Base-by-base conservation (phyloP, 2,329 filamentous ascomycete species). In the Scolecobasidium constrictum region DNA sequence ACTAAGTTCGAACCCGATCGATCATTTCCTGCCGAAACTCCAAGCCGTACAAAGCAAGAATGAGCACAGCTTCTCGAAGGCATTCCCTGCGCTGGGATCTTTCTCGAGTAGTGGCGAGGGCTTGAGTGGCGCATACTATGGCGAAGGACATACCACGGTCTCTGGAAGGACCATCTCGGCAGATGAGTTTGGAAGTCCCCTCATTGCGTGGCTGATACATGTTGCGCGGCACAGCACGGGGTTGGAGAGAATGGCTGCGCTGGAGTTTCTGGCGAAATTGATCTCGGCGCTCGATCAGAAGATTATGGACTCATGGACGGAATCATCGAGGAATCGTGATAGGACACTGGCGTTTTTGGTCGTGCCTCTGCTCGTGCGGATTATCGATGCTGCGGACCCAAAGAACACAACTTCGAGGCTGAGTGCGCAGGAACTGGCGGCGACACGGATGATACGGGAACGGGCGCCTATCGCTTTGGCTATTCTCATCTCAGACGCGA, bases 401-500 rank as follows among this genome's bases (percentile, higher is more conserved):
- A 12, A 50, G 46, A 28, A 40, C 46, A 17, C 38, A 50, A 3
- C 68, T 4, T 52, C 57, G 3, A 60, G 67, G 4, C 48, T 57
- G 1, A 77, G 81, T 39, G 76, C 83, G 7, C 64, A 75, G 2
- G 85, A 90, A 57, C 84, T 75, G 46, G 75, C 80, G 2, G 62
- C 88, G 16, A 69, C 88, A 31, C 77, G 28, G n/a, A 21, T 12
- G 52, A 68, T 86, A 11, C 69, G 78, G 43, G 84, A 90, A 57
- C 76, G 77, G 48, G 78, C 83, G 2, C 85, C 88, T 5, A 72
- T 77, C 1, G 74, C 93, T 9, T 68, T 96, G 43, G 85, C 86
- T 13, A 77, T 98, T 42, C 69, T 96, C 31, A 78, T 94, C 15
- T 77, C 78, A 19, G 85, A 92, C 53, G 86, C 81, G 56, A 77